Base-by-base conservation (phyloP, 345 rosid species). In the Bruguiera parviflora region DNA sequence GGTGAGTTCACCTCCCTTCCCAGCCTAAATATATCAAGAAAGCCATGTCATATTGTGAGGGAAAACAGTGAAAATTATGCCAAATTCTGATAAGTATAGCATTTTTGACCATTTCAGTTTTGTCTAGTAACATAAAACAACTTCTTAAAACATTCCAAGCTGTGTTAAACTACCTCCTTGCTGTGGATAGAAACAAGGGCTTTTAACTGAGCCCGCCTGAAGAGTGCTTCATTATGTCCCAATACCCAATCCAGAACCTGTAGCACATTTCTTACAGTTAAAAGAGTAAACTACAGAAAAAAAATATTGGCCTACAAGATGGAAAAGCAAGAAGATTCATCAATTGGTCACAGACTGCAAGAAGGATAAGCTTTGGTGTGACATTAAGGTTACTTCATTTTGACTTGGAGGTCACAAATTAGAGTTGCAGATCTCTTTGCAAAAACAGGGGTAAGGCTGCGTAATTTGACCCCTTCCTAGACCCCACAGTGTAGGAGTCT, bases 1-100 rank as follows among this genome's bases (percentile, higher is more conserved):
- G 18, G 97, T 89, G 71, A 95, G 93, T 76, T 95, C 99, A 72
- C 99, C 99, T 11, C 99, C 99, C 74, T 87, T 90, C 57, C 97
- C 99, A 75, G 99, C 99, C 99, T 92, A 75, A 61, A 74, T 69
- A 69, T 63, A 47, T 68, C 53, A 74, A 53, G 69, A 84, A 66
- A 53, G 59, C 43, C 53, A 81, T 47, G 73, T 69, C 63, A 79
- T 39, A 10, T 20, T 37, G 73, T 75, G 73, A 70, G 70, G 74
- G 67, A 71, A 67, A 72, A 47, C 73, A 64, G 67, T 49, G 58
- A 60, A 65, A 68, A 58, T 15, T 15, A 27, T n/a, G 25, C 7
- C 22, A 72, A 67, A 18, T 10, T 47, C 61, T 57, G 5, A 18
- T 58, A 43, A 16, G 47, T 49, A 53, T 51, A 31, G 8, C 61